These are phyloP conservation scores for Syzygium syzygioides DNA, from an alignment of 441 rosid genomes.

Conservation along the genomic window DNA sequence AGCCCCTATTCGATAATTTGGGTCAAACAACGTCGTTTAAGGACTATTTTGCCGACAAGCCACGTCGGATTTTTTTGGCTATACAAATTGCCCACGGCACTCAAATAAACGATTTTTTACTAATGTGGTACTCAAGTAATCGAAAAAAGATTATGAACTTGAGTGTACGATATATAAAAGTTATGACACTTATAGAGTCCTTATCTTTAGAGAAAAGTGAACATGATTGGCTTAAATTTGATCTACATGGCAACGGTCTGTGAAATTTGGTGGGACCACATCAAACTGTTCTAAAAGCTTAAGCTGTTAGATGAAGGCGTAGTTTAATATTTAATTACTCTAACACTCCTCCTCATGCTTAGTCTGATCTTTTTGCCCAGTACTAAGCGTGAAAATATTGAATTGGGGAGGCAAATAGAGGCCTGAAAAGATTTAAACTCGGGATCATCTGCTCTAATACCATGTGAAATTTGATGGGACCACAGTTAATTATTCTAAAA, in stretches of 20 bases:
- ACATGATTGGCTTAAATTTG: background rate
- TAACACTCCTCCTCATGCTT: too few species aligned
- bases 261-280: too few species aligned
- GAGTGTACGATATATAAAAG: background rate
- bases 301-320: too few species aligned
- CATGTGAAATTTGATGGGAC: too few species aligned
- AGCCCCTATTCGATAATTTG: background rate
- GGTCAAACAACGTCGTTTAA: background rate
- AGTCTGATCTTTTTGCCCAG: too few species aligned
- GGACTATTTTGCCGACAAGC: accelerated
- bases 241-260: background rate
- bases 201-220: background rate
- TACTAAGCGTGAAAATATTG: too few species aligned
- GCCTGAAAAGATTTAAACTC: too few species aligned
- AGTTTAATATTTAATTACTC: too few species aligned
- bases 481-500: too few species aligned
- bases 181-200: accelerated
- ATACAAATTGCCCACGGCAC: background rate
- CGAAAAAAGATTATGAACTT: accelerated
- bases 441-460: too few species aligned
- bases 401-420: too few species aligned
- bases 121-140: background rate
- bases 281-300: too few species aligned
- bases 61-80: background rate
- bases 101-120: background rate